Percentiles rank a stretch among this genome's conserved stretches.
Evolutionary conservation across 306 rosid species (phyloP).

Genomic region (Castanopsis chinensis): DNA sequence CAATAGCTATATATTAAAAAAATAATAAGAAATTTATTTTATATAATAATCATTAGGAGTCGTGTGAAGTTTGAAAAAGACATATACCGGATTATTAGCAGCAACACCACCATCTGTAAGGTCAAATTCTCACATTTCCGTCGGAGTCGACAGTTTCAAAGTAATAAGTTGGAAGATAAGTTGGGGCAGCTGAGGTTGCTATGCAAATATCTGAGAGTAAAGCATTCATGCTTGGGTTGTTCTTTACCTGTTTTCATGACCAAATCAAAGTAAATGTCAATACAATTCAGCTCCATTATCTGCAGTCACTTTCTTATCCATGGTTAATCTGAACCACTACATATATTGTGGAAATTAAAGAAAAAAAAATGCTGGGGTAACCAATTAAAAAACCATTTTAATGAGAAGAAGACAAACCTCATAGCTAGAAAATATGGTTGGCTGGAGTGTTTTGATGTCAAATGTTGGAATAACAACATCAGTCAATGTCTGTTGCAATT

Average conservation of each 20-base stretch:
- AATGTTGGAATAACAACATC: slow-evolving; percentile 43
- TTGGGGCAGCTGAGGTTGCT: slow-evolving; percentile 31
- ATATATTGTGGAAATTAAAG: background rate
- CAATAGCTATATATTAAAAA: no score
- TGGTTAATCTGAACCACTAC: no score
- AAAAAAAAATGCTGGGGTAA: background rate
- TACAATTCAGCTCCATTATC: no score
- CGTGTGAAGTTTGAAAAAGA: background rate
- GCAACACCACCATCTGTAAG: slow-evolving; percentile 34
- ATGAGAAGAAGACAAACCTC: slow-evolving; percentile 18
- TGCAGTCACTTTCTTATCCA: background rate
- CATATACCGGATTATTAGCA: slow-evolving; percentile 37
- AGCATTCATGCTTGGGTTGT: slow-evolving; percentile 3
- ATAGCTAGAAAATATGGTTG: slow-evolving; percentile 37
- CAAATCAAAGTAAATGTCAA: background rate
- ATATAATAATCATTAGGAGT: background rate
- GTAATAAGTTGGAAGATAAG: slow-evolving; percentile 27
- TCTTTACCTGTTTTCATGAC: slow-evolving; percentile 4
- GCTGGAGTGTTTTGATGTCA: slow-evolving; percentile 42
- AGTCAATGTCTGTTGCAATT: slow-evolving; percentile 32
- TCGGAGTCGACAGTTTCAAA: slow-evolving; percentile 13
- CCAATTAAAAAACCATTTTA: background rate
- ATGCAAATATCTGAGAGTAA: slow-evolving; percentile 30
- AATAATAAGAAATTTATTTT: no score
- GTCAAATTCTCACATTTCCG: slow-evolving; percentile 11